Evolutionary conservation across 805 yeast species (phyloP).

Genomic region (Saccharomyces cerevisiae): DNA sequence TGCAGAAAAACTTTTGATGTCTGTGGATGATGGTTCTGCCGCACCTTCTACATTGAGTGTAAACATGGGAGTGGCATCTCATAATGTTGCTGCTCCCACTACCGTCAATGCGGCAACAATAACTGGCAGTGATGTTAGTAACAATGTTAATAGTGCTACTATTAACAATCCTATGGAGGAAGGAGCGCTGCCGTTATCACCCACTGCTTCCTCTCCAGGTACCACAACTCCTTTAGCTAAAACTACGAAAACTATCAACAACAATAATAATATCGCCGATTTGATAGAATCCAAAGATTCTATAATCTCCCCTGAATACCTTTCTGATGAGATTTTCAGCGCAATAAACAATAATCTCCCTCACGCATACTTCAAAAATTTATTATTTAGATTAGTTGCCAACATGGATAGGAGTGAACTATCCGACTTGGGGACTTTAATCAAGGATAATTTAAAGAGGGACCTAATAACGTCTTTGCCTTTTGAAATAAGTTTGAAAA

Average conservation of each 20-base stretch:
- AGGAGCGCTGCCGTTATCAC: conserved; percentile 26
- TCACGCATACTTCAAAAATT: conserved; percentile 13
- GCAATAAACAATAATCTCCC: conserved; percentile 11
- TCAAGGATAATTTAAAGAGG: conserved; percentile 44
- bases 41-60: neutral
- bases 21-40: neutral
- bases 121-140: neutral
- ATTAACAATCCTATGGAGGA: conserved; percentile 8
- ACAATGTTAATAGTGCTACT: neutral
- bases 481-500: conserved; percentile 57
- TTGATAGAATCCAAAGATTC: neutral
- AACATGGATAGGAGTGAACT: conserved; percentile 23
- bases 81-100: conserved; percentile 2
- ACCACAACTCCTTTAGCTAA: conserved; percentile 7
- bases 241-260: neutral
- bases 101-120: neutral
- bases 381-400: conserved; percentile 24
- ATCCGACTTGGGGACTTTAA: conserved; percentile 25
- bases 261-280: neutral
- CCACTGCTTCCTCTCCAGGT: conserved; percentile 28
- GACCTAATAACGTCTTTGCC: conserved; percentile 72
- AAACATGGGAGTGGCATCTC: neutral
- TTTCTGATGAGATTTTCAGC: conserved; percentile 10
- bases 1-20: neutral
- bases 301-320: neutral